Evolutionary conservation across 2,329 filamentous ascomycete genomes (phyloP).

Genomic region (Coniochaeta sp.): DNA sequence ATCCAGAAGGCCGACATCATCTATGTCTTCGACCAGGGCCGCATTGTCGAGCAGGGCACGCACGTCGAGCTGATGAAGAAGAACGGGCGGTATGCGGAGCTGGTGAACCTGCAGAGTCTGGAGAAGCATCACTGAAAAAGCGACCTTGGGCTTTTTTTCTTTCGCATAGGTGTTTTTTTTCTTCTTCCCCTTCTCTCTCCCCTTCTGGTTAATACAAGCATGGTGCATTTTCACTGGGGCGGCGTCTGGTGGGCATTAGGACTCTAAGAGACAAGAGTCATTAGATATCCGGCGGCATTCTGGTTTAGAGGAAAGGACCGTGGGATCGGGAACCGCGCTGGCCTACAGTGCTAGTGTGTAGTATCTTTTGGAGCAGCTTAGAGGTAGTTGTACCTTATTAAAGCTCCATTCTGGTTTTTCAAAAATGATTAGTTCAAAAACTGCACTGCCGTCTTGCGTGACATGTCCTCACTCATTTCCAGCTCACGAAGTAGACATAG

Average conservation of each 20-base stretch:
- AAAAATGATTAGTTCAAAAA: too few species aligned
- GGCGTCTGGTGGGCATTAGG: neutral
- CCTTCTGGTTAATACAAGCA: neutral
- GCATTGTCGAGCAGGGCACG: slow-evolving; percentile 76
- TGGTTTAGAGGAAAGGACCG: neutral
- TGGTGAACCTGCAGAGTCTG: slow-evolving; percentile 74
- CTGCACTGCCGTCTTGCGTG: too few species aligned
- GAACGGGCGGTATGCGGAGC: slow-evolving; percentile 67
- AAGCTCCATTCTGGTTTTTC: neutral
- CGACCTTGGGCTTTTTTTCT: neutral
- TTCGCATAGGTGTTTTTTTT: neutral
- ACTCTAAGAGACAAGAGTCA: neutral
- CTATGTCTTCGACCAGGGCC: slow-evolving; percentile 90
- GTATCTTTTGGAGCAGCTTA: neutral
- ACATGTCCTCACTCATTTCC: too few species aligned
- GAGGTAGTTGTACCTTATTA: neutral
- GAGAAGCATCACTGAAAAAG: slow-evolving; percentile 39
- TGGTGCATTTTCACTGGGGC: too few species aligned
- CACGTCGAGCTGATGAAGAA: slow-evolving; percentile 65
- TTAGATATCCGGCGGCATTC: neutral
- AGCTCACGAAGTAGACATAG: neutral
- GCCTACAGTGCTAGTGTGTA: neutral
- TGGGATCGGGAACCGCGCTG: neutral
- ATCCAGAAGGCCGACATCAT: slow-evolving; percentile 94
- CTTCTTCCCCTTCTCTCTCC: neutral